Evolutionary conservation across 1,284 basidiomycete species (phyloP).

Genomic region (Heterobasidion parviporum): DNA sequence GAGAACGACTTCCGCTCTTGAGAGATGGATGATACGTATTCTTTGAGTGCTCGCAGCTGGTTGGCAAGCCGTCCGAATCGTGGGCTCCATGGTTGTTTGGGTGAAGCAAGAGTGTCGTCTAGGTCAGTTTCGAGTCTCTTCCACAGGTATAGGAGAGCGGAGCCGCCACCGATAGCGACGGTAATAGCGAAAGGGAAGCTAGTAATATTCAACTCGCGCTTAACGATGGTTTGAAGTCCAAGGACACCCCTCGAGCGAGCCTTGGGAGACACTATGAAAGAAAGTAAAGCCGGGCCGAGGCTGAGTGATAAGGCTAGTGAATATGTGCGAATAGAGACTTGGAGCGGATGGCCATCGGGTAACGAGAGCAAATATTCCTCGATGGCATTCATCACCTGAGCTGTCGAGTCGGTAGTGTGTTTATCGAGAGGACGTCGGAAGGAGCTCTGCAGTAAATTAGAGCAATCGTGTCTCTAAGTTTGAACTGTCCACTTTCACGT

Average conservation of each 20-base stretch:
- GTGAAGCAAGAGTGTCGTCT: neutral
- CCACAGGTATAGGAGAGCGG: constrained; percentile 40
- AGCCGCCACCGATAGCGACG: constrained; percentile 54
- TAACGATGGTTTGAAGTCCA: constrained; percentile 24
- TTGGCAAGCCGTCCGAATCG: neutral
- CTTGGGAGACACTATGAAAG: constrained; percentile 33
- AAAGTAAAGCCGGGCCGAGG: constrained; percentile 52
- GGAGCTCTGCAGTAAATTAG: no score
- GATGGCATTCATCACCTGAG: neutral
- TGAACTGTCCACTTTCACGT: no score
- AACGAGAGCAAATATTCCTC: constrained; percentile 15
- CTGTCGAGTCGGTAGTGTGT: neutral
- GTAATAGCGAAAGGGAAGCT: constrained; percentile 66
- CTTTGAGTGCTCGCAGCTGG: neutral
- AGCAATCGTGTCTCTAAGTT: no score
- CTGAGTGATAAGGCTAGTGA: constrained; percentile 57
- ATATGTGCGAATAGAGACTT: constrained; percentile 59
- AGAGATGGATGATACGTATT: constrained; percentile 17
- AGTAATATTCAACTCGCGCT: constrained; percentile 45
- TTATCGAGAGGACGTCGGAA: no score
- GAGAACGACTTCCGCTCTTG: constrained; percentile 44
- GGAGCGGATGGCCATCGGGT: constrained; percentile 40
- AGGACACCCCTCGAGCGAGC: constrained; percentile 15
- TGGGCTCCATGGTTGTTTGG: neutral
- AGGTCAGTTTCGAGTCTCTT: constrained; percentile 19